Conservation (phyloP, 177 flowering plant species). For the Vitis hybrid region DNA sequence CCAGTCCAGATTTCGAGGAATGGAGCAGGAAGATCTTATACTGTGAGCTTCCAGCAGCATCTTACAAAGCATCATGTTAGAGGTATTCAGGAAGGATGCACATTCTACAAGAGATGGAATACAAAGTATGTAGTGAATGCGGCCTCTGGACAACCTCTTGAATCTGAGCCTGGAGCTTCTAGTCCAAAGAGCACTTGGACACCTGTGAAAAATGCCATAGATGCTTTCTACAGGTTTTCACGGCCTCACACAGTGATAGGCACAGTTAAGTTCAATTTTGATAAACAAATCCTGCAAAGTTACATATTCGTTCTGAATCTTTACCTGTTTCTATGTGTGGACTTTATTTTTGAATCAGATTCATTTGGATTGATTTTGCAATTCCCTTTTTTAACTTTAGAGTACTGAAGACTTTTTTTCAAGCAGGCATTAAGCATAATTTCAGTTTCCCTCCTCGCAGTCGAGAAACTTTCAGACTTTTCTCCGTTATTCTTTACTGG, state of each 20-base stretch:
- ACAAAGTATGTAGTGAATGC: conserved; percentile 41
- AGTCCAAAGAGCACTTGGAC: conserved; percentile 32
- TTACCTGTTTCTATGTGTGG: neutral
- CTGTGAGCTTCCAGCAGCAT: conserved; percentile 22
- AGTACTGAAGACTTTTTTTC: conserved; percentile 22
- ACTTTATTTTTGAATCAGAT: neutral
- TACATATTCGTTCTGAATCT: neutral
- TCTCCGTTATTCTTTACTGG: conserved; percentile 76
- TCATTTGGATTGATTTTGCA: neutral
- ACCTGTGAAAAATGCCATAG: conserved; percentile 34
- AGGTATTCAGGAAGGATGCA: conserved; percentile 11
- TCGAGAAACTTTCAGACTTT: conserved; percentile 72
- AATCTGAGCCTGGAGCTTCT: conserved; percentile 59
- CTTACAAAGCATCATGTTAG: conserved; percentile 18
- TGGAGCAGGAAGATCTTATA: conserved; percentile 18
- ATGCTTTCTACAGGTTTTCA: conserved; percentile 88
- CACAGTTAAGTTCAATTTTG: conserved; percentile 66
- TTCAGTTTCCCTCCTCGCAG: conserved; percentile 95
- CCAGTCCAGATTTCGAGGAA: conserved; percentile 24
- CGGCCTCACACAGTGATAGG: conserved; percentile 95
- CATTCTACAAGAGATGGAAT: conserved; percentile 18
- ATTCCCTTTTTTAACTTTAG: neutral
- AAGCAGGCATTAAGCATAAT: conserved; percentile 83
- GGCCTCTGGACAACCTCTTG: conserved; percentile 54
- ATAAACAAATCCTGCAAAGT: neutral